These are phyloP conservation scores for Aspergillus hancockii DNA, from an alignment of 495 filamentous ascomycete genomes.

Conservation along the genomic window DNA sequence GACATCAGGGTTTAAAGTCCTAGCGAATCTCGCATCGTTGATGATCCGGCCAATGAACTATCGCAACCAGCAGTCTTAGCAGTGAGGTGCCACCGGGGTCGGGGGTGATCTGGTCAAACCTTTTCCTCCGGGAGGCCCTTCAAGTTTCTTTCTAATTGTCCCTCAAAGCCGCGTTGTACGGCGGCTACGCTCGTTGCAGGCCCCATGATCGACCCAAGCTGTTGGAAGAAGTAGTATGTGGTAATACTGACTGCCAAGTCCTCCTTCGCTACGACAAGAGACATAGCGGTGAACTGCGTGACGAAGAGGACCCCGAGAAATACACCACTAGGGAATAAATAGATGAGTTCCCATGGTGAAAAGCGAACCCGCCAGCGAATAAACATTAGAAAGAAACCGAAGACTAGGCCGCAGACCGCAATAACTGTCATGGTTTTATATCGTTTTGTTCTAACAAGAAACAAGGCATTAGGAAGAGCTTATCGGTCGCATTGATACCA, in stretches of 20 bases:
- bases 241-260: conserved; percentile 28
- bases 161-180: conserved; percentile 24
- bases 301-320: conserved; percentile 29
- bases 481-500: neutral
- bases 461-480: neutral
- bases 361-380: conserved; percentile 32
- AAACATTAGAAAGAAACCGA: conserved; percentile 23
- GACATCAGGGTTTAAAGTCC: conserved; percentile 14
- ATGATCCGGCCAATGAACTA: conserved; percentile 31
- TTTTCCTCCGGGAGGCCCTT: conserved; percentile 8
- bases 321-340: conserved; percentile 24
- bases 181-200: conserved; percentile 23
- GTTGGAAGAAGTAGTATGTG: conserved; percentile 38
- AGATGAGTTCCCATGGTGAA: too few species aligned
- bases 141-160: conserved; percentile 14
- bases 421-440: conserved; percentile 30
- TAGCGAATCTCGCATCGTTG: conserved; percentile 25
- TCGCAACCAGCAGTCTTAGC: too few species aligned
- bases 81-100: neutral
- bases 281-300: conserved; percentile 34
- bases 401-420: conserved; percentile 14
- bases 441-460: conserved; percentile 23
- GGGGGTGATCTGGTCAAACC: conserved; percentile 8
- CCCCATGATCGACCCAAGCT: conserved; percentile 37
- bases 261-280: conserved; percentile 21